phyloP scores from a whole-genome alignment of 208 protist genomes.

The Leishmania lainsoni region DNA sequence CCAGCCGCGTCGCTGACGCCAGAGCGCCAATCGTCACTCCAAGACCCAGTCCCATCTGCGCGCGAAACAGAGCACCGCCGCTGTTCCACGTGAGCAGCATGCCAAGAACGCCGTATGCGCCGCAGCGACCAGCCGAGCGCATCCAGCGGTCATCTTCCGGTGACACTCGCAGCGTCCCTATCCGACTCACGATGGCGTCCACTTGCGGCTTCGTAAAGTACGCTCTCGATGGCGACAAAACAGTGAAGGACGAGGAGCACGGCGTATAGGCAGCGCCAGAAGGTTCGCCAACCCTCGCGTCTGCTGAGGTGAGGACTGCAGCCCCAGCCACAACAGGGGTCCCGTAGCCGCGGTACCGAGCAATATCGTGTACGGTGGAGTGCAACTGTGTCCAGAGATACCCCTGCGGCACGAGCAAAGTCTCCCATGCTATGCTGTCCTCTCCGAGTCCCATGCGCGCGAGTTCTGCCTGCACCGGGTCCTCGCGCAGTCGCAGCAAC shows the following conservation, averaged over 20 bases:
- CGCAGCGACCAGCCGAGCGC: slow-evolving; percentile 50
- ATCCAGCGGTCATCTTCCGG: slow-evolving; percentile 73
- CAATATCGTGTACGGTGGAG: slow-evolving; percentile 35
- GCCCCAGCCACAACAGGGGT: slow-evolving; percentile 15
- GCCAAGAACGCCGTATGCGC: slow-evolving; percentile 55
- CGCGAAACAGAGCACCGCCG: slow-evolving; percentile 51
- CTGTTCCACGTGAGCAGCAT: slow-evolving; percentile 82
- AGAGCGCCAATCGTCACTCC: slow-evolving; percentile 50
- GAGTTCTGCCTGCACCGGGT: slow-evolving; percentile 31
- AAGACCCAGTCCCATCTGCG: slow-evolving; percentile 69
- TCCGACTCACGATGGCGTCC: slow-evolving; percentile 61
- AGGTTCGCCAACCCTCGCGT: neutral
- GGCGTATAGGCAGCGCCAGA: neutral
- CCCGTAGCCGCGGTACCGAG: slow-evolving; percentile 35
- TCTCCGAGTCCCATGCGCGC: slow-evolving; percentile 33
- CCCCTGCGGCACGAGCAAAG: slow-evolving; percentile 35
- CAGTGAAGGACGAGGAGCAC: neutral
- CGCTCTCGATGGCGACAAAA: neutral
- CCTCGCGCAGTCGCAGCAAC: slow-evolving; percentile 14
- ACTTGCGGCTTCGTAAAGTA: slow-evolving; percentile 65
- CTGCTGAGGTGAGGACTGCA: neutral
- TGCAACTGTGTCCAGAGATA: slow-evolving; percentile 39
- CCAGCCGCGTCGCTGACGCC: slow-evolving; percentile 59
- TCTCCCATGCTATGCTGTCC: slow-evolving; percentile 27
- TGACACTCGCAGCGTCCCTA: slow-evolving; percentile 45